phyloP scores from a whole-genome alignment of 805 yeast genomes.

The Candida koratica region DNA sequence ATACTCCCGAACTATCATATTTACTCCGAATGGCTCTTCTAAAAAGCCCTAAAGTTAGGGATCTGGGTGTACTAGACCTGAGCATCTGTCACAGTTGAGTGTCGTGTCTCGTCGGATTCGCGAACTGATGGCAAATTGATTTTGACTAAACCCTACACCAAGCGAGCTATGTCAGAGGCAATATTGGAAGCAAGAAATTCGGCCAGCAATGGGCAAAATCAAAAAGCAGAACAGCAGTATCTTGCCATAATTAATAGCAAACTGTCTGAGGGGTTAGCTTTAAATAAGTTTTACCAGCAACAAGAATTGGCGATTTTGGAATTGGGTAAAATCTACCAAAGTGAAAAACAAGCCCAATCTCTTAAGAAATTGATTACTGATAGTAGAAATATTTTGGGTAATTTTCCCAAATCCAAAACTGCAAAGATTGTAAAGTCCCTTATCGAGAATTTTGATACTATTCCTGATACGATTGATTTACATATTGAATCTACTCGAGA shows the following conservation, averaged over 20 bases:
- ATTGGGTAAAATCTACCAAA: conserved; percentile 68
- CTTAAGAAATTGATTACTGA: conserved; percentile 60
- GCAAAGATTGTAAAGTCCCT: conserved; percentile 83
- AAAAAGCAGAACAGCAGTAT: conserved; percentile 60
- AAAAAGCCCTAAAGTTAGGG: too few relatives aligned
- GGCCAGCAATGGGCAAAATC: conserved; percentile 44
- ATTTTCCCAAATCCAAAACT: conserved; percentile 88
- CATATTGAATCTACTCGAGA: conserved; percentile 74
- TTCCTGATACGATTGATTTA: conserved; percentile 58
- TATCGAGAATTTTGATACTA: conserved; percentile 69
- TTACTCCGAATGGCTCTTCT: too few relatives aligned
- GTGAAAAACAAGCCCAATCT: conserved; percentile 43
- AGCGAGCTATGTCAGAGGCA: background rate
- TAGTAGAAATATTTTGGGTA: conserved; percentile 67
- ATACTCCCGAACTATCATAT: too few relatives aligned
- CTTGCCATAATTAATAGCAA: conserved; percentile 33
- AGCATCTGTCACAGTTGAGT: too few relatives aligned
- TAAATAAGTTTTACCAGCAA: conserved; percentile 31
- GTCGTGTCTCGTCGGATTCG: too few relatives aligned
- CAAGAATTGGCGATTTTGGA: conserved; percentile 69
- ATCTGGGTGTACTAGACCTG: too few relatives aligned
- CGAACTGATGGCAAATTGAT: too few relatives aligned
- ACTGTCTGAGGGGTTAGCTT: conserved; percentile 11
- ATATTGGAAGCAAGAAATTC: conserved; percentile 63
- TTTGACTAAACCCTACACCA: background rate